These are phyloP conservation scores for Ophiostoma quercus DNA, from an alignment of 2,329 filamentous ascomycete species.

Conservation along the genomic window DNA sequence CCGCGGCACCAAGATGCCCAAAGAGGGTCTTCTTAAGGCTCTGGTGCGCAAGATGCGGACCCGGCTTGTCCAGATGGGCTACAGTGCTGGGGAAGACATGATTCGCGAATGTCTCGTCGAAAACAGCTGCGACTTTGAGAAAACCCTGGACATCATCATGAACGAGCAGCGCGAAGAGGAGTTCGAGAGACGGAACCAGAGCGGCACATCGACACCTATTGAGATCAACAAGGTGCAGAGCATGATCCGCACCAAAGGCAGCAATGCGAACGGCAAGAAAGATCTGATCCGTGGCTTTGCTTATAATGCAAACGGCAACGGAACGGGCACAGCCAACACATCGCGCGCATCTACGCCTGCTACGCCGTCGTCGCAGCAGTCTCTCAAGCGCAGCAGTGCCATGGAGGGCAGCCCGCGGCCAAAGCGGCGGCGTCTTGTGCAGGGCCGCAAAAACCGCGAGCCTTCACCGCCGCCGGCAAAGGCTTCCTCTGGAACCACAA, in stretches of 20 bases:
- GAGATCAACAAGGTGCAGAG: constrained; percentile 20
- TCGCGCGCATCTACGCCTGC: constrained; percentile 21
- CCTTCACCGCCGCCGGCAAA: constrained; percentile 22
- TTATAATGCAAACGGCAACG: not conserved
- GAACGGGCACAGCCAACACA: constrained; percentile 13
- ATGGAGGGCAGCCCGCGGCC: constrained; percentile 26
- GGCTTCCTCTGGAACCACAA: not conserved
- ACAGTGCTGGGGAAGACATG: constrained; percentile 12
- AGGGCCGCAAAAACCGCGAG: constrained; percentile 25
- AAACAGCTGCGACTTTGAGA: constrained; percentile 23
- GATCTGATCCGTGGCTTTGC: constrained; percentile 3
- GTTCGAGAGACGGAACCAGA: not conserved
- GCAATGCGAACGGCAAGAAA: constrained; percentile 19
- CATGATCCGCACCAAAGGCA: constrained; percentile 24
- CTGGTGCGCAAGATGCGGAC: constrained; percentile 23
- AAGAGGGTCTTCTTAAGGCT: constrained; percentile 21
- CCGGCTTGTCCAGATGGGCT: constrained; percentile 8
- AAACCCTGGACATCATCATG: constrained; percentile 22
- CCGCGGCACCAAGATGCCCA: not conserved
- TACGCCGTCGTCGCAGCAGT: constrained; percentile 23
- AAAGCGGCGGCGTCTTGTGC: constrained; percentile 32
- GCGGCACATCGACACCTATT: not conserved
- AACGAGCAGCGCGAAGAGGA: constrained; percentile 17
- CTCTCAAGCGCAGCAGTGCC: constrained; percentile 19
- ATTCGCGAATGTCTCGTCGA: constrained; percentile 23